phyloP scores from a whole-genome alignment of 2,329 filamentous ascomycete species.

The Lecanicillium sp. region DNA sequence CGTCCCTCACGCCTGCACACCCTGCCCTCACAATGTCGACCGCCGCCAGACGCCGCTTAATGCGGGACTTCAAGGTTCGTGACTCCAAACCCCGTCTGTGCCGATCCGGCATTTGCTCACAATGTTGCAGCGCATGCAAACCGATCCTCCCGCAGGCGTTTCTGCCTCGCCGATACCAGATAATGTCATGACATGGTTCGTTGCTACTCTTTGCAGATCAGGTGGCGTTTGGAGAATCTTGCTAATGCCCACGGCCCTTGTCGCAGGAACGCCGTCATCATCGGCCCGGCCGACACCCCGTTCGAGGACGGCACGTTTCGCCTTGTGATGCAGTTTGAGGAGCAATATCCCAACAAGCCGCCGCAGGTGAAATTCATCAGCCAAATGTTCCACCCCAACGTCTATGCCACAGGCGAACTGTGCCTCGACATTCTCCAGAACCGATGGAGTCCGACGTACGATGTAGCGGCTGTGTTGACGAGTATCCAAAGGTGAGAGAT shows the following conservation, averaged over 20 bases:
- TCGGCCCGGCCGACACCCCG: slow-evolving; percentile 91
- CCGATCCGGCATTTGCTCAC: slow-evolving; percentile 18
- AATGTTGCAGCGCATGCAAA: slow-evolving; percentile 82
- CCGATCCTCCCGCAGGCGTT: slow-evolving; percentile 91
- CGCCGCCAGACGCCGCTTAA: slow-evolving; percentile 87
- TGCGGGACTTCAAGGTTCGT: slow-evolving; percentile 97
- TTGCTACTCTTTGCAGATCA: background rate
- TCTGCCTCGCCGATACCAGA: slow-evolving; percentile 93
- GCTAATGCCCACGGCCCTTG: slow-evolving; percentile 4
- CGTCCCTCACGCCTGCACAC: slow-evolving; percentile 11
- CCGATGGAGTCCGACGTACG: slow-evolving; percentile 96
- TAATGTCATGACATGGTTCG: slow-evolving; percentile 94
- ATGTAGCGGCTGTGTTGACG: slow-evolving; percentile 93
- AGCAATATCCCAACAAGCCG: slow-evolving; percentile 97
- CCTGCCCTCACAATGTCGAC: slow-evolving; percentile 59
- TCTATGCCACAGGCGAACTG: slow-evolving; percentile 93
- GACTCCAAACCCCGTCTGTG: slow-evolving; percentile 16
- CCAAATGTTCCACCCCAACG: slow-evolving; percentile 98
- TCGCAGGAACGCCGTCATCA: slow-evolving; percentile 92
- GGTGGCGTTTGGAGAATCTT: background rate
- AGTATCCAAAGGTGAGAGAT: slow-evolving; percentile 81
- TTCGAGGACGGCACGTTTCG: slow-evolving; percentile 98
- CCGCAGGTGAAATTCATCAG: slow-evolving; percentile 98
- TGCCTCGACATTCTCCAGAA: slow-evolving; percentile 97
- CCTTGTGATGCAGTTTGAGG: slow-evolving; percentile 98